phyloP scores from a whole-genome alignment of 192 early-diverging fungal genomes.

The Linnemannia hyalina region DNA sequence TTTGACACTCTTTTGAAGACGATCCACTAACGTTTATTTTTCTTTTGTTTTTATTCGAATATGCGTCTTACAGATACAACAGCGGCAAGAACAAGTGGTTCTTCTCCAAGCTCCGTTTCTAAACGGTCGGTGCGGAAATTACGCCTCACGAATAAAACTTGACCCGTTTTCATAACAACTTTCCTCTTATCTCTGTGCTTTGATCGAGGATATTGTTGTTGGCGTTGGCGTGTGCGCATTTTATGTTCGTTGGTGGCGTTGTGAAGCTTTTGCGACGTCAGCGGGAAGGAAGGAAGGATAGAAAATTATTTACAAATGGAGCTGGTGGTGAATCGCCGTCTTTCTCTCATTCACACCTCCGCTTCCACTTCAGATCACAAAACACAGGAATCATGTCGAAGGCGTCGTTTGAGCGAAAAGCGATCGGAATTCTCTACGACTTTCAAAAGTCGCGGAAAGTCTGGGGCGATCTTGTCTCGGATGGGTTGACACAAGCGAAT shows the following conservation, averaged over 20 bases:
- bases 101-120: conserved; percentile 99
- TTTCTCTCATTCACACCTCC: not conserved
- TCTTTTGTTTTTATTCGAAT: not conserved
- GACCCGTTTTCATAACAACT: conserved; percentile 26
- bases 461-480: conserved; percentile 72
- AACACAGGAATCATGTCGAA: conserved; percentile 29
- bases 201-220: not conserved
- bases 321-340: not conserved
- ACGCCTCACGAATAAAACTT: conserved; percentile 29
- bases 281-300: not conserved
- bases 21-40: not conserved
- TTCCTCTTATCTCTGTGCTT: not conserved
- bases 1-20: no score
- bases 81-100: conserved; percentile 99
- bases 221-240: not conserved
- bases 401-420: conserved; percentile 53
- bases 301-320: not conserved
- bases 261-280: no score
- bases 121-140: conserved; percentile 54
- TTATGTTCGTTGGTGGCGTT: not conserved
- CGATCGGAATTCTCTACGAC: conserved; percentile 44
- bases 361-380: not conserved
- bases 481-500: conserved; percentile 82
- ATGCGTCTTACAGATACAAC: conserved; percentile 74
- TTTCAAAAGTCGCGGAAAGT: conserved; percentile 52